Evolutionary conservation across 352 stramenopile species (phyloP).

Genomic region (Peronospora tabacina): DNA sequence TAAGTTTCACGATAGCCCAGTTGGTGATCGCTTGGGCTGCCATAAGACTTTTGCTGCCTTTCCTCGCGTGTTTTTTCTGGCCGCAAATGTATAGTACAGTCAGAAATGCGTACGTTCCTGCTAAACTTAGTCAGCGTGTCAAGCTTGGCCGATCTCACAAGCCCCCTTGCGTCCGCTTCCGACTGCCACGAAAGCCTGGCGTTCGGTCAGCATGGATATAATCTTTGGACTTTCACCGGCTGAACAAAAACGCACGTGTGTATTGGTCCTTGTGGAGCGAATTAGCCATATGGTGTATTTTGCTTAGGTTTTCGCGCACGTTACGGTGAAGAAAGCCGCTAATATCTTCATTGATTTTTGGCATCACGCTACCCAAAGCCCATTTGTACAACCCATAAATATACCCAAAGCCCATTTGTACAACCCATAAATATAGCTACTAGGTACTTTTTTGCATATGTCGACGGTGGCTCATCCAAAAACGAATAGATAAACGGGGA

Average conservation of each 20-base stretch:
- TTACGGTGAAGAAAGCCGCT: no score
- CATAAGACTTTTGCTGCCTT: not conserved
- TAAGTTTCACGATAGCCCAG: not conserved
- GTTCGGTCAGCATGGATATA: no score
- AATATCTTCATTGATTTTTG: no score
- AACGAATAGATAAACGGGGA: not conserved
- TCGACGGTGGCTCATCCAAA: not conserved
- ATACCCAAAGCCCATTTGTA: no score
- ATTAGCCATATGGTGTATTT: no score
- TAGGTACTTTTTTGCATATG: not conserved
- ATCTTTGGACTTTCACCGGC: no score
- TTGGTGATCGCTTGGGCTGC: not conserved
- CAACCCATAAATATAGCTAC: not conserved
- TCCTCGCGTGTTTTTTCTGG: not conserved
- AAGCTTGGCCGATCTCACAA: not conserved
- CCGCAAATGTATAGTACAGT: slow-evolving; percentile 3
- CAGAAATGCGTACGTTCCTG: not conserved
- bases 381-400: no score
- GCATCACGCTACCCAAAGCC: no score
- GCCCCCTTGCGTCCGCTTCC: not conserved
- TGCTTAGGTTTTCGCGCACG: no score
- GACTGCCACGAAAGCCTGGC: not conserved
- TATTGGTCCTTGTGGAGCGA: no score
- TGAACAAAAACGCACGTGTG: no score
- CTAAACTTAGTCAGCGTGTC: not conserved